Evolutionary conservation across 2,329 filamentous ascomycete species (phyloP), one percentile per base, ranked within the genome.

Genomic region (Apiospora pterosperma): DNA sequence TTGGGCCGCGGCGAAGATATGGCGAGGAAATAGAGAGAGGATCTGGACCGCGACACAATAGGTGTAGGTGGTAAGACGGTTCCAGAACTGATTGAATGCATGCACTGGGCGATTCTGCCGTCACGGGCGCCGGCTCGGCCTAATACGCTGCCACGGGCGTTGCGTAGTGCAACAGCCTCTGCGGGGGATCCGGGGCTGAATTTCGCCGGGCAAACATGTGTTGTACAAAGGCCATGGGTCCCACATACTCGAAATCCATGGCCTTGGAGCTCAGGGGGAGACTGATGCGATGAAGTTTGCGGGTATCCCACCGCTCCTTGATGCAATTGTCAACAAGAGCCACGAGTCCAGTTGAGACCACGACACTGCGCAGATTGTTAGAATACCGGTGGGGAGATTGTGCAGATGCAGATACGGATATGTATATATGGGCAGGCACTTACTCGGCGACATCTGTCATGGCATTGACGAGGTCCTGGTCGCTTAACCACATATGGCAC

Each of bases 251-350:
- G 36, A 74, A 69, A 61, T 76, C 74, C 64, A 74, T 66, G 21
- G 71, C 68, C 65, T 69, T 70, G 70, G 74, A 73, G 44, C 74
- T 73, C 67, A 77, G 68, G 2, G 78, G 77, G 21, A 79, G 68
- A 31, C 76, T 73, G 66, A 79, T 73, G 66, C 74, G 78, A 63
- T 77, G 78, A 16, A 72, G 65, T 70, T 81, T 84, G 73, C 80
- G 38, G 16, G 60, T 81, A 69, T 82, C 88, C 87, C 92, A 96
- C 65, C 87, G 88, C 67, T 88, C 85, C 77, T 92, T 92, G 81
- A 98, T 97, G 80, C 89, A 92, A 79, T 98, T 93, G 74, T 98
- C 95, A 62, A 96, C 90, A 55, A 98, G 87, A 8, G 92, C 88
- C 71, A 97, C 89, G 70, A 98, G 85, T 28, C 95, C 95, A n/a